Evolutionary conservation across 306 rosid species (phyloP).

Genomic region (Dalbergia cochinchinensis): DNA sequence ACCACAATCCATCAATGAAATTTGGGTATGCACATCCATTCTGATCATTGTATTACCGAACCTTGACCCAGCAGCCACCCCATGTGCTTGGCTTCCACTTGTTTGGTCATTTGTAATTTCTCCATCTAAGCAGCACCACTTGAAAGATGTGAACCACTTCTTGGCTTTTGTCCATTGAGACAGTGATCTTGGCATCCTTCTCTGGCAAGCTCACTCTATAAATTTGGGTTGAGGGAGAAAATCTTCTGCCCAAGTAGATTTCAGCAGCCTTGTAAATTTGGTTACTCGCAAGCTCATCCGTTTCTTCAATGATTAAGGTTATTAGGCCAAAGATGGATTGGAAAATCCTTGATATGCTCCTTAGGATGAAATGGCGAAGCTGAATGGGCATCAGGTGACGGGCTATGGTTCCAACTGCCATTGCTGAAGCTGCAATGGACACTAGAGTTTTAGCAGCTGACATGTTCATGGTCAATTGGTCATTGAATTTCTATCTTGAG

Average conservation of each 20-base stretch:
- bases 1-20: neutral
- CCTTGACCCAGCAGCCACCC: neutral
- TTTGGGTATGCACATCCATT: too few relatives aligned
- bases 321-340: constrained; percentile 1
- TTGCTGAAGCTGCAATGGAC: too few relatives aligned
- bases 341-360: neutral
- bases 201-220: neutral
- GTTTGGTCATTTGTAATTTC: neutral
- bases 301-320: neutral
- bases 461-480: too few relatives aligned
- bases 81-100: neutral
- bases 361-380: neutral
- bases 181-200: neutral
- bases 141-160: neutral
- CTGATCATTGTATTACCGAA: neutral
- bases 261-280: neutral
- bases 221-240: neutral
- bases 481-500: too few relatives aligned
- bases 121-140: neutral
- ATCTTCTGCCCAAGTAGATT: neutral
- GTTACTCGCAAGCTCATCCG: neutral
- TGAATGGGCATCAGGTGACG: neutral
- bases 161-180: neutral
- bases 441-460: too few relatives aligned
- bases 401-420: neutral